Base-by-base conservation (phyloP, 805 yeast genomes). In the Candida chauliodis region DNA sequence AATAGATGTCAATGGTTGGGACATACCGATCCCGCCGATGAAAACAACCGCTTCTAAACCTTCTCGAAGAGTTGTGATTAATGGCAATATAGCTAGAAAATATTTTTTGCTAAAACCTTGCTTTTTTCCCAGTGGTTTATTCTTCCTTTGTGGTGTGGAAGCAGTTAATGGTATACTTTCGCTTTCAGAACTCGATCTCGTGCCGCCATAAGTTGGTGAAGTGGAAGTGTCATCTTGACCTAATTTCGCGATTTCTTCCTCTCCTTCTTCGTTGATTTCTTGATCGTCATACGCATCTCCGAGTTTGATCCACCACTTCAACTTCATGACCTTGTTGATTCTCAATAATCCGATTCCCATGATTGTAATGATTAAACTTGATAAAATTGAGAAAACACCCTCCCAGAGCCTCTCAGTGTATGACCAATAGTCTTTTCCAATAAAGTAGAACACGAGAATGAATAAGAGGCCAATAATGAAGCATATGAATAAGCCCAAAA, bases 21-120 rank as follows among this genome's bases (percentile, higher is more conserved):
- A 76, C 42, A 85, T 78, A 3, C 73, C 73, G 30, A 89, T 81
- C 19, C 96, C 97, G 3, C 96, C 96, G 30, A 89, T 73, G 51
- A 89, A 89, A 2, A 89, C 93, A 25, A 89, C 89, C 0, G 96
- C 96, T 59, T 89, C 96, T 37, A 89, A 65, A 1, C 96, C 95
- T 59, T 89, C 96, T 55, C 96, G 75, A 35, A 89, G 64, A 3
- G 95, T 81, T 2, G 97, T 89, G 33, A 89, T 73, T 51, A 89
- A 81, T 1, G 97, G 96, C 28, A 88, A 62, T 24, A 88, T 67
- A 43, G 83, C 85, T 58, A 84, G 63, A 3, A 91, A 80, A 54
- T 87, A 82, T 51, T 73, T 76, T 43, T 78, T 78, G 30, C 74
- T 55, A 43, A 72, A 73, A 23, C 40, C 16, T 26, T 38, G 34